Percentiles rank a stretch among this genome's conserved stretches.
Evolutionary conservation across 345 rosid genomes (phyloP).

Genomic region (Zanthoxylum bungeanum): DNA sequence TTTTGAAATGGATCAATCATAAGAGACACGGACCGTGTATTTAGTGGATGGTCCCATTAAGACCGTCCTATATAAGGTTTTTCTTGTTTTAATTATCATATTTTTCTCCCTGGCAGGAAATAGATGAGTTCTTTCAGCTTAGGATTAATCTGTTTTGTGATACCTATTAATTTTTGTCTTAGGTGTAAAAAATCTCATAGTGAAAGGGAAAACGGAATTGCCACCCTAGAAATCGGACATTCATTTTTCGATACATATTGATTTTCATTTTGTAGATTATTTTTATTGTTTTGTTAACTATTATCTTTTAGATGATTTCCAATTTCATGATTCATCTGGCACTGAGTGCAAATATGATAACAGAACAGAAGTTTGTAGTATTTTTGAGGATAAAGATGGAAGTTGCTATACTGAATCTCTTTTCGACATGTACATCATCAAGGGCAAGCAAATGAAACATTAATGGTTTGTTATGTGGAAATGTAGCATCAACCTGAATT

Average conservation of each 20-base stretch:
- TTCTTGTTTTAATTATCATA: background rate
- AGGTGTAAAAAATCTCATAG: background rate
- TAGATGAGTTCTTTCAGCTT: background rate
- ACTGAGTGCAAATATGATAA: background rate
- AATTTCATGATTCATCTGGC: background rate
- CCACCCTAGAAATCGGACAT: background rate
- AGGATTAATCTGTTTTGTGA: background rate
- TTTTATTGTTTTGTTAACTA: background rate
- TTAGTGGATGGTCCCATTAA: too few relatives aligned
- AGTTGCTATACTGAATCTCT: background rate
- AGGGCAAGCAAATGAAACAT: background rate
- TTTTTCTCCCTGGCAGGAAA: background rate
- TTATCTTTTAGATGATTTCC: background rate
- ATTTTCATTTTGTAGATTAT: background rate
- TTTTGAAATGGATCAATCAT: too few relatives aligned
- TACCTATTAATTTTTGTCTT: background rate
- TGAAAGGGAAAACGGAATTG: background rate
- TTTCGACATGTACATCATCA: background rate
- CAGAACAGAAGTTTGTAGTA: background rate
- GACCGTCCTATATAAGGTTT: too few relatives aligned
- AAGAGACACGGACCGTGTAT: too few relatives aligned
- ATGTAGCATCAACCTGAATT: background rate
- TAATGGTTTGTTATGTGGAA: background rate
- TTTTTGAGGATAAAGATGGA: background rate
- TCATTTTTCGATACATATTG: background rate